Evolutionary conservation across 2,329 filamentous ascomycete species (phyloP), one percentile per base, ranked within the genome.

Genomic region (Fusarium coicis): DNA sequence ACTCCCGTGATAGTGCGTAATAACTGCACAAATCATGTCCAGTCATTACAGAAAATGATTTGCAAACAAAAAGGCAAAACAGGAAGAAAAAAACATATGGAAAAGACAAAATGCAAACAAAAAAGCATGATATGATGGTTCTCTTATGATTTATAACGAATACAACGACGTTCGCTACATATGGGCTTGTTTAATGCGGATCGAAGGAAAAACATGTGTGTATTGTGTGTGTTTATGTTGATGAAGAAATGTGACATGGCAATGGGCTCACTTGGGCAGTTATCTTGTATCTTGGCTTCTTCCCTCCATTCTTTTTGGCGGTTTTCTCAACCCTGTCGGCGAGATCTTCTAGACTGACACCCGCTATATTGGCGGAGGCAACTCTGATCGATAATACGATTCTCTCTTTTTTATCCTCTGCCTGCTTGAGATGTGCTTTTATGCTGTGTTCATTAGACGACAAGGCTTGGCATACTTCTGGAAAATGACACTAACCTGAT

Each of bases 401-500:
- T 60, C 79, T 81, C 63, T 81, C 73, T 59, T 78, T 83, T 66
- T 84, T 84, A 19, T 79, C 77, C 42, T 81, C 75, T 46, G 70
- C 65, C 42, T 70, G 61, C 69, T 67, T 78, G 65, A 74, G 78
- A 28, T 60, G 77, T 75, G 73, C 72, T 46, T 76, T 67, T 62
- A 81, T 80, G 34, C 82, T 84, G 47, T 64, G 74, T 77, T 30
- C 46, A 55, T 78, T 62, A 80, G 61, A 53, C 32, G 40, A 55
- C 7, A 44, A 18, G 16, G 32, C 59, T 28, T 46, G 40, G 44
- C 18, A n/a, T n/a, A 44, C 47, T 34, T 23, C 28, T 32, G 6
- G 16, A 11, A 19, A 30, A 28, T 23, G 32, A 49, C n/a, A 66
- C 84, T 79, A 73, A 87, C 87, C 76, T 82, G 53, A 88, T 75